A percentile compares a stretch with the other conserved stretches of the same genome.
These are phyloP conservation scores for Cordyceps cicadae DNA, from an alignment of 2,329 filamentous ascomycete genomes.

Conservation along the genomic window DNA sequence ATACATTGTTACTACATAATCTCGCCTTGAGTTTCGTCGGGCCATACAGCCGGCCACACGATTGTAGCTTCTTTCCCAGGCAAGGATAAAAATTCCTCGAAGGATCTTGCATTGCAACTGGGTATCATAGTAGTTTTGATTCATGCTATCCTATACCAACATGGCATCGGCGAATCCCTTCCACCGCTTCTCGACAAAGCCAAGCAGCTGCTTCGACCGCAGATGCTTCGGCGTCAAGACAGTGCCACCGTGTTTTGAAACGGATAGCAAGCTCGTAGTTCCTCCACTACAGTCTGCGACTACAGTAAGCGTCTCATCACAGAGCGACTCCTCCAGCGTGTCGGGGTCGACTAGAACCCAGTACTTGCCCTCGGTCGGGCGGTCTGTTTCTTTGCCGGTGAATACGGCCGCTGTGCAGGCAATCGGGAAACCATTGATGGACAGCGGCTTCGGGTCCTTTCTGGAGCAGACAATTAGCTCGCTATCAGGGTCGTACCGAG, in stretches of 20 bases:
- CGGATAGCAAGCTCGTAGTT: slow-evolving; percentile 51
- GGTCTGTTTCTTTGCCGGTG: slow-evolving; percentile 49
- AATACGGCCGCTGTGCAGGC: slow-evolving; percentile 75
- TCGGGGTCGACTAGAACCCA: slow-evolving; percentile 89
- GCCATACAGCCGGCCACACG: slow-evolving; percentile 6
- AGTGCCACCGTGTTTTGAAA: slow-evolving; percentile 80
- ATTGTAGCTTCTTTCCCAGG: not conserved
- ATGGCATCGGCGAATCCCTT: slow-evolving; percentile 28
- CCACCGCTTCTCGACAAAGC: slow-evolving; percentile 28
- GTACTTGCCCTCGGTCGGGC: slow-evolving; percentile 37
- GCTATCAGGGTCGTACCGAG: slow-evolving; percentile 75
- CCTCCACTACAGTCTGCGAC: slow-evolving; percentile 59
- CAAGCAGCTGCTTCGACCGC: slow-evolving; percentile 53
- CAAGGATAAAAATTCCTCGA: not conserved
- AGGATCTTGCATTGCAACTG: not conserved
- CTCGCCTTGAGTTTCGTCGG: slow-evolving; percentile 1
- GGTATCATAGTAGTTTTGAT: slow-evolving; percentile 19
- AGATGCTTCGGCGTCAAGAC: slow-evolving; percentile 54
- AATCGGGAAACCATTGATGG: slow-evolving; percentile 60
- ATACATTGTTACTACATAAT: slow-evolving; percentile 43
- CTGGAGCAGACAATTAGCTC: slow-evolving; percentile 71
- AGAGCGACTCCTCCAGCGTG: slow-evolving; percentile 77
- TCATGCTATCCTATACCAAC: slow-evolving; percentile 31
- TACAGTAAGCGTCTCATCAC: slow-evolving; percentile 73
- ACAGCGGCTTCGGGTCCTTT: slow-evolving; percentile 46